Conservation (phyloP, 208 protist genomes). For the Leishmania tarentolae region DNA sequence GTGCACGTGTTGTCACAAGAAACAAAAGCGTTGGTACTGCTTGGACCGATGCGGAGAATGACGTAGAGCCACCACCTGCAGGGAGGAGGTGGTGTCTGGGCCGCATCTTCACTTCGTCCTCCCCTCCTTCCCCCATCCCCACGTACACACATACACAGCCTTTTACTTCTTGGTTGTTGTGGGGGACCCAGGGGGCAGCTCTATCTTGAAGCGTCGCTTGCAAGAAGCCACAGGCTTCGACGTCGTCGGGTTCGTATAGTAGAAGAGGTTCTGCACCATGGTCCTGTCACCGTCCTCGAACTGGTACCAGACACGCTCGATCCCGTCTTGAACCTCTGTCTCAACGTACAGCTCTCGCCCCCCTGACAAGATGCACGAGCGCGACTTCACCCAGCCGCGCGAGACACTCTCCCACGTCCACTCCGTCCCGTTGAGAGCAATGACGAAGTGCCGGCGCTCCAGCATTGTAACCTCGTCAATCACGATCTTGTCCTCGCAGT, state of each 20-base stretch:
- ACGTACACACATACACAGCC: background rate
- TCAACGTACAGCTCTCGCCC: conserved; percentile 55
- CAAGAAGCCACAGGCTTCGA: conserved; percentile 35
- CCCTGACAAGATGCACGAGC: conserved; percentile 43
- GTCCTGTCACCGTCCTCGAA: conserved; percentile 35
- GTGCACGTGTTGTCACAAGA: background rate
- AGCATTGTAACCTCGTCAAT: conserved; percentile 34
- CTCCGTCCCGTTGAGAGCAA: conserved; percentile 32
- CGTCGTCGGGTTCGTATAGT: conserved; percentile 21
- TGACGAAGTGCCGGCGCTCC: conserved; percentile 16
- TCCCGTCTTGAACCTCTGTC: conserved; percentile 30
- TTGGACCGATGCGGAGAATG: background rate
- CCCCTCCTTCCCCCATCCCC: background rate
- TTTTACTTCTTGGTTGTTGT: conserved; percentile 2
- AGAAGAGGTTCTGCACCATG: conserved; percentile 46
- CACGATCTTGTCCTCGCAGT: conserved; percentile 25
- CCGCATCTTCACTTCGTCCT: background rate
- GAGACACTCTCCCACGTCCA: conserved; percentile 39
- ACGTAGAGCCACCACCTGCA: background rate
- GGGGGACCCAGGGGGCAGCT: conserved; percentile 20
- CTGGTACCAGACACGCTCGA: conserved; percentile 55
- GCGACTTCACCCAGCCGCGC: conserved; percentile 37
- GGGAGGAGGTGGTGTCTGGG: background rate
- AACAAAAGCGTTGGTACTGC: background rate
- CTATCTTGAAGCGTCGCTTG: conserved; percentile 32